Conservation (phyloP, 164 flowering plant species). For the Euptelea pleiosperma region DNA sequence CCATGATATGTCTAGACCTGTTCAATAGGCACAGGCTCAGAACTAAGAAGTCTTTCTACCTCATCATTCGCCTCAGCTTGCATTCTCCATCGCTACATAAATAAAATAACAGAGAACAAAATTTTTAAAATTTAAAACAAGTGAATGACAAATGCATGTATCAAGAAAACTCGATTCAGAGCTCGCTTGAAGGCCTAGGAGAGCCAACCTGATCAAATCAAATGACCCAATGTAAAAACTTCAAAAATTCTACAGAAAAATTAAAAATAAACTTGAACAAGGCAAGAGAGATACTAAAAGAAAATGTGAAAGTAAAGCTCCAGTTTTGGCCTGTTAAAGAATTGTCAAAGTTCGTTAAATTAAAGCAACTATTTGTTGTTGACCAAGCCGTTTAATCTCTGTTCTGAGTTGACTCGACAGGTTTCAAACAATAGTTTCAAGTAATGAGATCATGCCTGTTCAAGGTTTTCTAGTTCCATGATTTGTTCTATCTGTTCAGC, state of each 20-base stretch:
- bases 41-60: constrained; percentile 81
- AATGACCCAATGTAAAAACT: not conserved
- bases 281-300: not conserved
- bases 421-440: not conserved
- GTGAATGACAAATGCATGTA: not conserved
- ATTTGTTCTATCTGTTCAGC: constrained; percentile 82
- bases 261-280: not conserved
- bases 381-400: too few species aligned
- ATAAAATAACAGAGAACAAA: not conserved
- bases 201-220: not conserved
- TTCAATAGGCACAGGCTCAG: constrained; percentile 50
- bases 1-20: constrained; percentile 27
- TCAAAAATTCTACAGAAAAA: not conserved
- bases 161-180: not conserved
- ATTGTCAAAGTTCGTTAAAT: too few species aligned
- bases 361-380: too few species aligned
- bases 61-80: constrained; percentile 98
- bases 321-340: too few species aligned
- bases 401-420: not conserved
- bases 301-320: too few species aligned
- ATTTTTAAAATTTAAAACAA: not conserved
- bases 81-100: constrained; percentile 70
- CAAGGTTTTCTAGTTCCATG: constrained; percentile 93
- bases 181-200: not conserved
- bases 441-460: constrained; percentile 51